These are phyloP conservation scores for Monosporozyma servazzii DNA, from an alignment of 805 yeast species.

Conservation along the genomic window DNA sequence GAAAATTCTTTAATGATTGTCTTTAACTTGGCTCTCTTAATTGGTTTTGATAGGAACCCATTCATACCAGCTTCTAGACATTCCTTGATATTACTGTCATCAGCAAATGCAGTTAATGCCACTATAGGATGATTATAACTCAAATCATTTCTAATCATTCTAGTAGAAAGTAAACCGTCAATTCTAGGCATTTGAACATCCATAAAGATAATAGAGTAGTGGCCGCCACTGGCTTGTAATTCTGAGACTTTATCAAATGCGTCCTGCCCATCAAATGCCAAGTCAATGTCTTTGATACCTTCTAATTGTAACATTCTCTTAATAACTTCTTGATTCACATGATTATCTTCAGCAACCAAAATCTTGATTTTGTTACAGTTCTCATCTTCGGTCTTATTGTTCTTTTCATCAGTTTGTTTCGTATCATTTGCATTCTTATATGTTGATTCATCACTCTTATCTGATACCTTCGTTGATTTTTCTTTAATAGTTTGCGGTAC, in stretches of 20 bases:
- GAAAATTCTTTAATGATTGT: conserved; percentile 38
- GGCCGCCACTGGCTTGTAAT: conserved; percentile 33
- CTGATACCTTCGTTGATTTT: neutral
- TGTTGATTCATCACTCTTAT: neutral
- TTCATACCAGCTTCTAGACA: conserved; percentile 89
- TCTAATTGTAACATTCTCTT: conserved; percentile 79
- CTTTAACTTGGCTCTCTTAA: conserved; percentile 58
- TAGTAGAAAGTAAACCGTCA: conserved; percentile 84
- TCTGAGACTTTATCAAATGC: conserved; percentile 62
- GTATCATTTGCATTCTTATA: neutral
- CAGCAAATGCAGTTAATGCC: conserved; percentile 93
- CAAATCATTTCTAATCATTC: conserved; percentile 54
- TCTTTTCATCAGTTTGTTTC: conserved; percentile 5
- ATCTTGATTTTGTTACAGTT: conserved; percentile 29
- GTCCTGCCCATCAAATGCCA: conserved; percentile 88
- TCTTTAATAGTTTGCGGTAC: neutral
- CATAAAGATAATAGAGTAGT: conserved; percentile 78
- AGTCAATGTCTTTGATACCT: conserved; percentile 58
- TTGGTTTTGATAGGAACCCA: conserved; percentile 84
- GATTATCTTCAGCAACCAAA: conserved; percentile 88
- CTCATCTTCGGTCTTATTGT: conserved; percentile 14
- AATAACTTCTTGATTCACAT: conserved; percentile 90
- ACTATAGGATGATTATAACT: conserved; percentile 68
- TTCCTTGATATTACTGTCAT: conserved; percentile 76
- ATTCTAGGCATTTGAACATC: conserved; percentile 95